These are phyloP conservation scores for Leccinum pachyderme DNA, from an alignment of 1,284 basidiomycete genomes.

Conservation along the genomic window DNA sequence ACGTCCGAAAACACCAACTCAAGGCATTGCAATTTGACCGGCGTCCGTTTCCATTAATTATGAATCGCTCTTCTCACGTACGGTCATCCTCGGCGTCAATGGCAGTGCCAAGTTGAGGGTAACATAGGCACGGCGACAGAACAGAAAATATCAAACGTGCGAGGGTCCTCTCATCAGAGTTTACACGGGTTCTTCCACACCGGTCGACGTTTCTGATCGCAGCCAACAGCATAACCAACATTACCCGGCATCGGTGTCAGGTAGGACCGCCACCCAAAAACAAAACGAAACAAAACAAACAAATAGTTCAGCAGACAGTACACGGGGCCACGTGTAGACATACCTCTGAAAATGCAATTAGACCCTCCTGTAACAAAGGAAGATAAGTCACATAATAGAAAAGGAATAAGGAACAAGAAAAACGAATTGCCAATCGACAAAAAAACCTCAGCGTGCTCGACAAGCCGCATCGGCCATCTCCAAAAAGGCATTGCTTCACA, in stretches of 20 bases:
- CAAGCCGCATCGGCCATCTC: background rate
- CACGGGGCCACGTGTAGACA: slow-evolving; percentile 17
- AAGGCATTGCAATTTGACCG: background rate
- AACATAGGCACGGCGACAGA: background rate
- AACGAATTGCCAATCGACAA: slow-evolving; percentile 1
- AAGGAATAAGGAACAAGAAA: background rate
- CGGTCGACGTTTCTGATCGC: slow-evolving; percentile 54
- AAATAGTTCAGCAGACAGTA: slow-evolving; percentile 12
- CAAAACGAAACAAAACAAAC: slow-evolving; percentile 22
- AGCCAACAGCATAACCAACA: background rate
- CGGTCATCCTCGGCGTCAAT: background rate
- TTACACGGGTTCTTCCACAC: slow-evolving; percentile 60
- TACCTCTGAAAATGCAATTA: slow-evolving; percentile 46
- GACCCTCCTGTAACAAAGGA: slow-evolving; percentile 38
- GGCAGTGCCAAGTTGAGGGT: slow-evolving; percentile 6
- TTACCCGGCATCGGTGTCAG: no score
- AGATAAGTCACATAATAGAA: slow-evolving; percentile 13
- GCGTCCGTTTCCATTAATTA: background rate
- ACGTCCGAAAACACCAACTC: background rate
- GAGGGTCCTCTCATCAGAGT: slow-evolving; percentile 37
- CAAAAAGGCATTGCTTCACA: background rate
- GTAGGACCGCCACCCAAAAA: background rate
- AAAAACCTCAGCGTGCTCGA: slow-evolving; percentile 1
- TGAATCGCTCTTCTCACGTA: background rate
- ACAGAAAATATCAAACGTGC: background rate